Percentiles rank a stretch among this genome's conserved stretches.
These are phyloP conservation scores for Tylopilus sp. DNA, from an alignment of 768 basidiomycete species.

Conservation along the genomic window DNA sequence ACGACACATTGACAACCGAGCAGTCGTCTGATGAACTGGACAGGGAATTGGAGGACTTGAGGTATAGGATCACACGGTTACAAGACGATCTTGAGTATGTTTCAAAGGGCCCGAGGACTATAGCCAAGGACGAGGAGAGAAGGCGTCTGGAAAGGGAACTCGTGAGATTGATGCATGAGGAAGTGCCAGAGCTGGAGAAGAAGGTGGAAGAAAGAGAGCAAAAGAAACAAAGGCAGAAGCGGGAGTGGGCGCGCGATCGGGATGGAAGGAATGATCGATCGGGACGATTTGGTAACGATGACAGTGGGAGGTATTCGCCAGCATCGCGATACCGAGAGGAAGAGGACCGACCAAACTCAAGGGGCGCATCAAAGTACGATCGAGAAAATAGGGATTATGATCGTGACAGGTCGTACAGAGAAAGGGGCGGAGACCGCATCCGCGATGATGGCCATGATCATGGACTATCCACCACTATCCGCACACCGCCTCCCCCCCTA, in stretches of 20 bases:
- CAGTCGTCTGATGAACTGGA: conserved; percentile 90
- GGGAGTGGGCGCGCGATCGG: conserved; percentile 74
- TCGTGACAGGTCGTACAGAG: conserved; percentile 29
- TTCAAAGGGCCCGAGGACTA: conserved; percentile 66
- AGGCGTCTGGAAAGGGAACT: conserved; percentile 86
- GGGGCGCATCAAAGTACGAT: conserved; percentile 36
- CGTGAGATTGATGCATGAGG: conserved; percentile 81
- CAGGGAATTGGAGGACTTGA: conserved; percentile 82
- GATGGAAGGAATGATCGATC: conserved; percentile 83
- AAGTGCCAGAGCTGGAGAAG: conserved; percentile 86
- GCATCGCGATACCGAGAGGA: conserved; percentile 36
- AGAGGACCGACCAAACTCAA: conserved; percentile 54
- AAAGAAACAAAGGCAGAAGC: conserved; percentile 69
- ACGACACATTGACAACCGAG: conserved; percentile 64
- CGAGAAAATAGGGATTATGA: conserved; percentile 38
- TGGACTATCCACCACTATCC: conserved; percentile 35
- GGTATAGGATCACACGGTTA: conserved; percentile 79
- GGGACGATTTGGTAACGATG: conserved; percentile 58
- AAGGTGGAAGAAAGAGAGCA: conserved; percentile 78
- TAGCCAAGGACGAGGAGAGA: conserved; percentile 79
- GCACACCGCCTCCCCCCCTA: conserved; percentile 46
- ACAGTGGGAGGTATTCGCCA: conserved; percentile 31
- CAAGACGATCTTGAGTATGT: conserved; percentile 91
- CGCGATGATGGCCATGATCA: conserved; percentile 32
- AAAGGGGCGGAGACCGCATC: conserved; percentile 23